A percentile compares a stretch with the other conserved stretches of the same genome.
phyloP scores from a whole-genome alignment of 108 stramenopile species.

The Cyclotella choctawhatcheeana region DNA sequence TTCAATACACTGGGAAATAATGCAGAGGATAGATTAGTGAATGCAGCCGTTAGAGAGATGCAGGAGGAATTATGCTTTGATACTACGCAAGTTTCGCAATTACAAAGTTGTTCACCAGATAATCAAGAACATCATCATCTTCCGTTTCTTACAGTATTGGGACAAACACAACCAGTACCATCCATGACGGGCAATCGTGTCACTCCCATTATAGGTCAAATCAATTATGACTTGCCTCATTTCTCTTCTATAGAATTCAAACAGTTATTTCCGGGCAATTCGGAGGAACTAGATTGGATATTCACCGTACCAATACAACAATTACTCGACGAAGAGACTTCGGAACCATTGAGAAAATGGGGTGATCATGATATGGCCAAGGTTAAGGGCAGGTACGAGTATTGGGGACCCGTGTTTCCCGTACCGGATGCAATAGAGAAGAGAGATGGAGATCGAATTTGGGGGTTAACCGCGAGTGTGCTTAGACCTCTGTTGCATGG shows the following conservation, averaged over 20 bases:
- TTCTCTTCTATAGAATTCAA: slow-evolving; percentile 19
- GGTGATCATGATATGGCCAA: slow-evolving; percentile 33
- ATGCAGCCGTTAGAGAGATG: slow-evolving; percentile 77
- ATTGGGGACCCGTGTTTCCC: slow-evolving; percentile 64
- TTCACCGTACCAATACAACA: slow-evolving; percentile 63
- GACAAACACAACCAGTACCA: slow-evolving; percentile 64
- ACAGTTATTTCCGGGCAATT: slow-evolving; percentile 64
- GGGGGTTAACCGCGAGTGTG: slow-evolving; percentile 84
- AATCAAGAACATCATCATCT: not conserved
- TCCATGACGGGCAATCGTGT: slow-evolving; percentile 71
- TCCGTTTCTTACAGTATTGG: slow-evolving; percentile 54
- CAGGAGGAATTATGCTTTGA: slow-evolving; percentile 67
- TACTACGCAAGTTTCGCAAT: not conserved
- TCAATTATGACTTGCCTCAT: slow-evolving; percentile 59
- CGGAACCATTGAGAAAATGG: slow-evolving; percentile 44
- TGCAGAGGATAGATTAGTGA: slow-evolving; percentile 44
- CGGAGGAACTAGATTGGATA: slow-evolving; percentile 74
- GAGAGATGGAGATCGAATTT: slow-evolving; percentile 60
- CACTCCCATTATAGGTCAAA: slow-evolving; percentile 69
- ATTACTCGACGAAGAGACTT: slow-evolving; percentile 58
- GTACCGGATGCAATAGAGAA: slow-evolving; percentile 30
- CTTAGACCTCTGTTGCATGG: slow-evolving; percentile 69
- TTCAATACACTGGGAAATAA: not conserved
- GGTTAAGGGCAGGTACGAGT: slow-evolving; percentile 10
- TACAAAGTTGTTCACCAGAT: not conserved